These are phyloP conservation scores for Colletotrichum lupini DNA, from an alignment of 2,329 filamentous ascomycete species.

Conservation along the genomic window DNA sequence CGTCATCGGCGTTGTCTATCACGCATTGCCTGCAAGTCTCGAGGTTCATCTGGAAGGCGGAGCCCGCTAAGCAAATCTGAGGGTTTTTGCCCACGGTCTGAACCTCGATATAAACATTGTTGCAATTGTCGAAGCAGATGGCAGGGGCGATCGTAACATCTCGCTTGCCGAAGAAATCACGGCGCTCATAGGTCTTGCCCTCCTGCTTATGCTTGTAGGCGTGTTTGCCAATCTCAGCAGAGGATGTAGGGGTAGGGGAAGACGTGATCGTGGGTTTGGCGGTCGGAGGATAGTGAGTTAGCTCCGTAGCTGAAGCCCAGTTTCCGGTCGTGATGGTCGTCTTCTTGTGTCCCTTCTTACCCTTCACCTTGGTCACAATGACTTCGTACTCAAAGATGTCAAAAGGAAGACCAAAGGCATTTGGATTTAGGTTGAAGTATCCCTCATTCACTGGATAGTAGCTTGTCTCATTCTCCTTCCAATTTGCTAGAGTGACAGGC, in stretches of 20 bases:
- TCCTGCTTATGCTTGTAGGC: constrained; percentile 29
- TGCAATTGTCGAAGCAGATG: constrained; percentile 65
- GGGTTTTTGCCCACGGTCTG: constrained; percentile 58
- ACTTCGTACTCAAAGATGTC: constrained; percentile 66
- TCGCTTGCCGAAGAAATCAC: constrained; percentile 49
- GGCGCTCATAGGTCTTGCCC: constrained; percentile 33
- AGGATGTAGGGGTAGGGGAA: neutral
- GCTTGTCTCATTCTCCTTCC: constrained; percentile 56
- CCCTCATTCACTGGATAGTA: constrained; percentile 64
- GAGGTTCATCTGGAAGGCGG: constrained; percentile 53
- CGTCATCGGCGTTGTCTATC: constrained; percentile 36
- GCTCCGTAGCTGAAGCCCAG: constrained; percentile 62
- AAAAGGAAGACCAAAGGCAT: constrained; percentile 71
- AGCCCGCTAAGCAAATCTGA: constrained; percentile 55
- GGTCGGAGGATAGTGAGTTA: constrained; percentile 53
- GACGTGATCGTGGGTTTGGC: constrained; percentile 39
- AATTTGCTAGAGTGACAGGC: constrained; percentile 47
- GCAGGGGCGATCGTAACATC: constrained; percentile 53
- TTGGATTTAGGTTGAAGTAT: constrained; percentile 75
- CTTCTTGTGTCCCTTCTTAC: constrained; percentile 45
- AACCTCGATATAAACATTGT: constrained; percentile 59
- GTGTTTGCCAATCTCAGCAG: constrained; percentile 18
- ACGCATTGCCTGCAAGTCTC: constrained; percentile 57
- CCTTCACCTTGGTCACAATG: constrained; percentile 48
- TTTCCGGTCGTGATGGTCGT: constrained; percentile 65